Evolutionary conservation across 164 flowering plant genomes (phyloP).

Genomic region (Annona squamosa): DNA sequence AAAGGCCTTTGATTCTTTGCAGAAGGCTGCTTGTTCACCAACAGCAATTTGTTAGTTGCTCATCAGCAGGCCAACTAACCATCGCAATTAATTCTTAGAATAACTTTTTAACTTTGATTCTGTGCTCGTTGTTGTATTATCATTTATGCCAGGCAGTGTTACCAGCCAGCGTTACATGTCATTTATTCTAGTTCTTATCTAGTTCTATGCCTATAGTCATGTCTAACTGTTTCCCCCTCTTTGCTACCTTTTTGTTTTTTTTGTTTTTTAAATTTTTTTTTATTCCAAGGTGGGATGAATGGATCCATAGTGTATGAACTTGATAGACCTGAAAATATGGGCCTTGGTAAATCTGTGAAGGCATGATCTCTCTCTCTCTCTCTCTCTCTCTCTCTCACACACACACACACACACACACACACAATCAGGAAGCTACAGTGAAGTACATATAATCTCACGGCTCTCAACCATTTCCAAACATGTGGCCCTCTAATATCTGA

Average conservation of each 20-base stretch:
- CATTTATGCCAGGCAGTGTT: not conserved
- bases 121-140: not conserved
- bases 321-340: conserved; percentile 80
- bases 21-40: not conserved
- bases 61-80: not conserved
- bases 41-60: not conserved
- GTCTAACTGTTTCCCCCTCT: not conserved
- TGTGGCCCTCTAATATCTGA: too few relatives aligned
- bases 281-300: conserved; percentile 86
- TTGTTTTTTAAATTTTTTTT: not conserved
- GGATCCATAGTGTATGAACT: conserved; percentile 86
- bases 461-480: too few relatives aligned
- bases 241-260: not conserved
- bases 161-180: too few relatives aligned
- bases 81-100: not conserved
- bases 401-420: too few relatives aligned
- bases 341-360: conserved; percentile 75
- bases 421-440: not conserved
- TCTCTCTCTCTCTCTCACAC: not conserved
- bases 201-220: not conserved
- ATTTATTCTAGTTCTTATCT: not conserved
- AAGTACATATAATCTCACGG: too few relatives aligned
- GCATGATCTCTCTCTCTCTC: conserved; percentile 22
- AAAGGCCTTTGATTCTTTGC: not conserved
- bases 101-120: not conserved